These are phyloP conservation scores for Ramaria sp. DNA, from an alignment of 768 basidiomycete species.

Conservation along the genomic window DNA sequence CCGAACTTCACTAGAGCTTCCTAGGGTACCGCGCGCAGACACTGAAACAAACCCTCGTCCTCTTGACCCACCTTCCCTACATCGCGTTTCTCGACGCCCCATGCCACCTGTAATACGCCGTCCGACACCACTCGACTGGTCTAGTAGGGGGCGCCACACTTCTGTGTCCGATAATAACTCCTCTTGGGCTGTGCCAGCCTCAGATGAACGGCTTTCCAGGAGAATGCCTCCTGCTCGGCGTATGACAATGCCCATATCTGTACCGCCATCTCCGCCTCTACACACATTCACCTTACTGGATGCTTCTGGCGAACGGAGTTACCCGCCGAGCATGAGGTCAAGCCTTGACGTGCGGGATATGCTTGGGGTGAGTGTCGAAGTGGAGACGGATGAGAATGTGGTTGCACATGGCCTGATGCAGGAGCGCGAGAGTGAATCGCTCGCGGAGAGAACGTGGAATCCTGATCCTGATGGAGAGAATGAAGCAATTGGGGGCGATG, in stretches of 20 bases:
- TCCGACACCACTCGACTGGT: not conserved
- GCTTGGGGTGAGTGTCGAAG: not conserved
- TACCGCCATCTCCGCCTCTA: not conserved
- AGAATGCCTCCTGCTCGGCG: not conserved
- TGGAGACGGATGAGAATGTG: not conserved
- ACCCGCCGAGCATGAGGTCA: not conserved
- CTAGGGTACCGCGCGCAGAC: not conserved
- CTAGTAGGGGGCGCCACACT: not conserved
- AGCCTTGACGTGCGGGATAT: not conserved
- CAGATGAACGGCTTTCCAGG: not conserved
- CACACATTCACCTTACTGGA: not conserved
- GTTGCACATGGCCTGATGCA: not conserved
- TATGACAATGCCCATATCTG: not conserved
- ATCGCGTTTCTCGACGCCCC: not conserved
- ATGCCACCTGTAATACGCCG: not conserved
- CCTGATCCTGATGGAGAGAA: not conserved
- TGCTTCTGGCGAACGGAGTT: not conserved
- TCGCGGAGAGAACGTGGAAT: not conserved
- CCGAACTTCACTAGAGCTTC: not conserved
- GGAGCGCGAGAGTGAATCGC: not conserved
- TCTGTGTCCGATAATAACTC: not conserved
- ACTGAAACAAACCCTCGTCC: not conserved
- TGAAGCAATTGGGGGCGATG: not conserved
- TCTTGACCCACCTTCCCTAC: not conserved
- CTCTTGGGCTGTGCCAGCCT: not conserved